Conservation (phyloP, 2,329 filamentous ascomycete species). For the Penicillium vulpinum region DNA sequence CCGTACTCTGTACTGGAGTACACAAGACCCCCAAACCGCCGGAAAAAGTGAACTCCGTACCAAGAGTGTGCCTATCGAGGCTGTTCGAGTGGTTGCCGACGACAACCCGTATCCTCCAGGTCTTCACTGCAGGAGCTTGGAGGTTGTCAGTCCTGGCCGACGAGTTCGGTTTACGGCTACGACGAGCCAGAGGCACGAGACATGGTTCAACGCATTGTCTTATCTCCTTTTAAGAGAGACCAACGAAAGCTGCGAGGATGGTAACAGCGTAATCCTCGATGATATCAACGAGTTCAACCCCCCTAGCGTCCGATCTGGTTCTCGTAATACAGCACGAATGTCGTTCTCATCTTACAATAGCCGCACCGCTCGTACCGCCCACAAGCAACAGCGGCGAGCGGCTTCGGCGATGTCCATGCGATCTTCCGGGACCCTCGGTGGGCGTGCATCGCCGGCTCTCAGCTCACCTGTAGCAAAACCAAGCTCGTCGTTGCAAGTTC, state of each 20-base stretch:
- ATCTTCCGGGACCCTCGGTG: conserved; percentile 37
- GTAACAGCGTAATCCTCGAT: conserved; percentile 59
- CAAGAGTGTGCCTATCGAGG: conserved; percentile 93
- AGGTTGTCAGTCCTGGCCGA: conserved; percentile 85
- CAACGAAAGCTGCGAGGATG: conserved; percentile 56
- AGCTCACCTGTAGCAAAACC: conserved; percentile 35
- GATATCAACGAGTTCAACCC: conserved; percentile 82
- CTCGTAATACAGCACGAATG: conserved; percentile 55
- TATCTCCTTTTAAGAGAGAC: conserved; percentile 82
- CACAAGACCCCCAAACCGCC: conserved; percentile 76
- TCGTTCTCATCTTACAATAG: conserved; percentile 83
- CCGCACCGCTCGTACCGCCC: conserved; percentile 66
- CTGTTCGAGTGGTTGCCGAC: conserved; percentile 86
- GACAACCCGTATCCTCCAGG: conserved; percentile 95
- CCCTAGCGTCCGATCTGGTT: conserved; percentile 58
- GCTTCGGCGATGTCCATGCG: conserved; percentile 41
- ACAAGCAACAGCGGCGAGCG: conserved; percentile 50
- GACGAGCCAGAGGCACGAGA: conserved; percentile 92
- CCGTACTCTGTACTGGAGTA: conserved; percentile 93
- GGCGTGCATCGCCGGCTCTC: conserved; percentile 37
- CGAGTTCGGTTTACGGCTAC: conserved; percentile 91
- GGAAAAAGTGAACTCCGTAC: conserved; percentile 73
- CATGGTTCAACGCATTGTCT: conserved; percentile 95
- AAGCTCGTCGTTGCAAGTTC: conserved; percentile 36
- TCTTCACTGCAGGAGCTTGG: conserved; percentile 87